phyloP scores from a whole-genome alignment of 352 stramenopile genomes.

The Globisporangium paroecandrum region DNA sequence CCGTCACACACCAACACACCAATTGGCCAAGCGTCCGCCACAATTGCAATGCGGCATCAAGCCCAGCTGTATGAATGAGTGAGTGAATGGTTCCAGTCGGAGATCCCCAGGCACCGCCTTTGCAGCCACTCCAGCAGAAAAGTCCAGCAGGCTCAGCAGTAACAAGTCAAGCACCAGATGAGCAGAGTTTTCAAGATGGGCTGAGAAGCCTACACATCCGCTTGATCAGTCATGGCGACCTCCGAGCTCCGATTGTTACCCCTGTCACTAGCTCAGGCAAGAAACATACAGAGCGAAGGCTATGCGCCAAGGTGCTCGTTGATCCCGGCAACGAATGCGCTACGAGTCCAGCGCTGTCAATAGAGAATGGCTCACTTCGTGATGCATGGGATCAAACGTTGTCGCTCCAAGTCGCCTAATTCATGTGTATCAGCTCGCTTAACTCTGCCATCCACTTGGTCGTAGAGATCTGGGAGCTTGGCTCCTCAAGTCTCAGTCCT shows the following conservation, averaged over 20 bases:
- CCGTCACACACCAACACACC: neutral
- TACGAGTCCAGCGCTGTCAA: neutral
- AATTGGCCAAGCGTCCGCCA: neutral
- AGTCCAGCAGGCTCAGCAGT: neutral
- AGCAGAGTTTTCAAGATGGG: neutral
- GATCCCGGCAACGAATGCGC: conserved; percentile 11
- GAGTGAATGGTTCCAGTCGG: neutral
- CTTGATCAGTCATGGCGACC: neutral
- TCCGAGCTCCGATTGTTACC: neutral
- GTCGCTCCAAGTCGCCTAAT: neutral
- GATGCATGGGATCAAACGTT: conserved; percentile 1
- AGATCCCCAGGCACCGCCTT: neutral
- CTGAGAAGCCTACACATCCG: neutral
- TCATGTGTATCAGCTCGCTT: neutral
- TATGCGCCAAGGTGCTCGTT: conserved; percentile 8
- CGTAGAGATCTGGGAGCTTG: conserved; percentile 12
- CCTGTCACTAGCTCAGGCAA: neutral
- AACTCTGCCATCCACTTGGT: neutral
- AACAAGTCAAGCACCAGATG: neutral
- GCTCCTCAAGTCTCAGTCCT: neutral
- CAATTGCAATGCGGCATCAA: neutral
- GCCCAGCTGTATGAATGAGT: neutral
- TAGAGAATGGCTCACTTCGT: neutral
- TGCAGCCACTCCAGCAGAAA: neutral
- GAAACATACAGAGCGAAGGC: neutral